Conservation (phyloP, 306 rosid species). For the Cicer bijugum region DNA sequence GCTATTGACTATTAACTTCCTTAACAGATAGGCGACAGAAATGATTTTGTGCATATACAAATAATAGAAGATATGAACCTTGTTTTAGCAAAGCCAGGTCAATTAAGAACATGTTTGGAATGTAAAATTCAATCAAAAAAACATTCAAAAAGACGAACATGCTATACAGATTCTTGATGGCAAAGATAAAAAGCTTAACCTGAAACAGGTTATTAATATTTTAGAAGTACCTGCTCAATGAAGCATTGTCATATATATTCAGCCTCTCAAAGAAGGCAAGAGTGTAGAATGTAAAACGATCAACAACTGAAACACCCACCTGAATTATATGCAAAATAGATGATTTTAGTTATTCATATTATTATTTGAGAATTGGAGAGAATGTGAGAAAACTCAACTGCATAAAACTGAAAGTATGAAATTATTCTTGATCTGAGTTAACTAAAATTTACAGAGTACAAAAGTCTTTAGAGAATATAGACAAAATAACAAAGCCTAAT, state of each 20-base stretch:
- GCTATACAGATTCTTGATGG: conserved; percentile 1
- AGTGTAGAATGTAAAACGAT: conserved; percentile 92
- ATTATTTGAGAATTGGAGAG: neutral
- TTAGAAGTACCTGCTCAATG: conserved; percentile 73
- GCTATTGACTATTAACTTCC: conserved; percentile 18
- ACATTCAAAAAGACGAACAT: conserved; percentile 19
- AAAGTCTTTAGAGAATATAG: too few relatives aligned
- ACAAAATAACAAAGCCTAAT: too few relatives aligned
- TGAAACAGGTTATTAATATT: conserved; percentile 1
- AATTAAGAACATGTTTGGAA: conserved; percentile 8
- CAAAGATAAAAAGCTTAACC: conserved; percentile 11
- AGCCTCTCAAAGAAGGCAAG: conserved; percentile 91
- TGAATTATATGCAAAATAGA: conserved; percentile 46
- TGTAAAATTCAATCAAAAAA: conserved; percentile 40
- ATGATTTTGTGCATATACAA: conserved; percentile 16
- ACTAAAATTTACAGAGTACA: too few relatives aligned
- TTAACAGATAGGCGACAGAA: conserved; percentile 12
- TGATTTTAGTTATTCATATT: conserved; percentile 1
- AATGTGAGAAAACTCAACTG: neutral
- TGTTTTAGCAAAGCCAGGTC: too few relatives aligned
- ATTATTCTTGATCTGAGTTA: too few relatives aligned
- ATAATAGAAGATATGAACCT: conserved; percentile 6
- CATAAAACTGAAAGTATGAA: too few relatives aligned
- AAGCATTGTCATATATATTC: conserved; percentile 92
- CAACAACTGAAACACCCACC: conserved; percentile 98